Evolutionary conservation across 441 rosid genomes (phyloP).

Genomic region (Codiaeum variegatum): DNA sequence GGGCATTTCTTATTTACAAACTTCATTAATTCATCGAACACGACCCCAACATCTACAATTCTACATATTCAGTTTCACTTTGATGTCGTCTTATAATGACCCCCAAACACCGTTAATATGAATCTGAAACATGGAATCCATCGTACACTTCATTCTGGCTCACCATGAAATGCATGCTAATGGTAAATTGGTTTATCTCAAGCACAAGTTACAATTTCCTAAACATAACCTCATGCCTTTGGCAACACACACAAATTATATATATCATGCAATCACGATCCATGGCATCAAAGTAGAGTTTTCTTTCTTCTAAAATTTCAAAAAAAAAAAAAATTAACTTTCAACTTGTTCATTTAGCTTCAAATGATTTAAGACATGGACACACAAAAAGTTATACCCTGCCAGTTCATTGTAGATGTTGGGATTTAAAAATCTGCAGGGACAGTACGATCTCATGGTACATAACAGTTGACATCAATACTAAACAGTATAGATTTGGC

Average conservation of each 20-base stretch:
- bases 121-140: background rate
- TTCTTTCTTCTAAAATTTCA: background rate
- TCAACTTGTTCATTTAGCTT: background rate
- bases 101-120: background rate
- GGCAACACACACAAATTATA: too few relatives aligned
- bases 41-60: background rate
- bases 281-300: background rate
- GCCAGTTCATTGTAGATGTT: background rate
- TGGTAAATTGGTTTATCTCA: too few relatives aligned
- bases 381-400: background rate
- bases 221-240: constrained; percentile 3
- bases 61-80: background rate
- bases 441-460: background rate
- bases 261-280: background rate
- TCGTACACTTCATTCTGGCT: background rate
- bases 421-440: background rate
- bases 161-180: background rate
- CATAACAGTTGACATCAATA: background rate
- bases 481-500: background rate
- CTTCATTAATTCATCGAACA: background rate
- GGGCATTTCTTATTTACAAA: background rate
- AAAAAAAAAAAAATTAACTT: background rate
- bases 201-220: background rate
- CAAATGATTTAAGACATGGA: background rate
- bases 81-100: background rate